Percentiles rank a stretch among this genome's conserved stretches.
phyloP scores from a whole-genome alignment of 1,284 basidiomycete species.

The Ganoderma meredithae region DNA sequence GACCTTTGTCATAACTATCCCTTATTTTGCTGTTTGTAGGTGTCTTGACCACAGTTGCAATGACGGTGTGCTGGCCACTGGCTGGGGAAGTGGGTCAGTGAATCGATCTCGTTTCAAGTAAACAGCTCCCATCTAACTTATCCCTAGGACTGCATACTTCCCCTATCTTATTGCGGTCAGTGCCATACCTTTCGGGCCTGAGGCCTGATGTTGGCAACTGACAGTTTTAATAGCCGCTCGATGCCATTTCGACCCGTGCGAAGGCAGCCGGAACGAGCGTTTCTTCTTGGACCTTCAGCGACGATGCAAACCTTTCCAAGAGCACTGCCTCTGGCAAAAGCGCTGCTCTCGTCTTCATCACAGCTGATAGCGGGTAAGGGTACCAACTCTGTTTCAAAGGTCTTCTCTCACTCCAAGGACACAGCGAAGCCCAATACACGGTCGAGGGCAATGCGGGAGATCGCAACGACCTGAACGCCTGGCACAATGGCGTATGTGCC shows the following conservation, averaged over 20 bases:
- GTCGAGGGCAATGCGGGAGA: conserved; percentile 73
- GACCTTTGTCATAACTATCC: not conserved
- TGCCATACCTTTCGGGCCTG: not conserved
- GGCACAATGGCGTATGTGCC: conserved; percentile 44
- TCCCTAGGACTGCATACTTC: conserved; percentile 51
- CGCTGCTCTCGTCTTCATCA: conserved; percentile 31
- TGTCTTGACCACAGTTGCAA: conserved; percentile 55
- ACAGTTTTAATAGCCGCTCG: conserved; percentile 35
- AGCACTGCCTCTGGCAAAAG: conserved; percentile 49
- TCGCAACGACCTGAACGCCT: conserved; percentile 72
- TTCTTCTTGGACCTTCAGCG: conserved; percentile 60
- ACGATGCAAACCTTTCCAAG: conserved; percentile 53
- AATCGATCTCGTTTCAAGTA: not conserved
- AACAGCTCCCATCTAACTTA: not conserved
- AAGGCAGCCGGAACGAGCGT: conserved; percentile 48
- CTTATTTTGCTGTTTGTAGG: conserved; percentile 33
- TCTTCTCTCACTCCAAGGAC: conserved; percentile 52
- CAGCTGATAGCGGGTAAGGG: conserved; percentile 30
- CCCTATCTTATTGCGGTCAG: conserved; percentile 58
- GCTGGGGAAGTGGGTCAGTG: conserved; percentile 58
- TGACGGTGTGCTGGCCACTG: conserved; percentile 70
- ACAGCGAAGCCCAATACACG: conserved; percentile 60
- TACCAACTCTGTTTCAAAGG: not conserved
- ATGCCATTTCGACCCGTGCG: conserved; percentile 53
- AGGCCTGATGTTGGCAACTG: not conserved